Percentiles rank a stretch among this genome's conserved stretches.
Conservation (phyloP, 306 rosid genomes). For the Inga leiocalycina region DNA sequence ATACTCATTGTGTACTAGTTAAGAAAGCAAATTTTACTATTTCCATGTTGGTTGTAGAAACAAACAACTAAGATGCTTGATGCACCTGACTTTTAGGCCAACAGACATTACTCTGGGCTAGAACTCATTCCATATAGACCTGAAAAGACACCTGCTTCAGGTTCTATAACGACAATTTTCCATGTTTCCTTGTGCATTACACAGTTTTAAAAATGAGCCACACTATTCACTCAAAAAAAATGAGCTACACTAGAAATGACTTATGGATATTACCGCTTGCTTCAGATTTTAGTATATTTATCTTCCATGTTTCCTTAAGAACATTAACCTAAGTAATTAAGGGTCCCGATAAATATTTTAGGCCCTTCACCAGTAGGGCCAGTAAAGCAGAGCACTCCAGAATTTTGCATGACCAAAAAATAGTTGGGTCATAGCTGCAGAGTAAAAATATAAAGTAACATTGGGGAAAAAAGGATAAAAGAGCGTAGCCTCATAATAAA, state of each 20-base stretch:
- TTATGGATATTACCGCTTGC: background rate
- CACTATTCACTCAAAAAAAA: background rate
- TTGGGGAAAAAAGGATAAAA: background rate
- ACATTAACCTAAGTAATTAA: background rate
- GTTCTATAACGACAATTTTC: background rate
- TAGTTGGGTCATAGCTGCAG: background rate
- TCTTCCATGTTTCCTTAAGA: background rate
- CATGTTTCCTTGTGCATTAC: background rate
- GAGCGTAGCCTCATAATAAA: background rate
- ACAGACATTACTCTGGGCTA: background rate
- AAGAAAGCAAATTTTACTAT: background rate
- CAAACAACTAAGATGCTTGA: background rate
- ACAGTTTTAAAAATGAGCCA: background rate
- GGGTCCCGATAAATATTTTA: background rate
- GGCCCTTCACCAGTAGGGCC: background rate
- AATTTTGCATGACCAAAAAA: constrained; percentile 13
- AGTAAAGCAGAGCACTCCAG: background rate
- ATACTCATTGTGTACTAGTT: background rate
- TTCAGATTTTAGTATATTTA: background rate
- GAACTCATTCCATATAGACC: constrained; percentile 9
- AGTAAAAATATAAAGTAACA: background rate
- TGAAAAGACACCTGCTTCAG: background rate
- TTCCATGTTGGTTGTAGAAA: background rate
- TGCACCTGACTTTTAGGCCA: background rate
- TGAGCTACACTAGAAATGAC: background rate